Percentiles rank a stretch among this genome's conserved stretches.
phyloP scores from a whole-genome alignment of 1,139 yeast genomes.

The Schizosaccharomyces versatilis region DNA sequence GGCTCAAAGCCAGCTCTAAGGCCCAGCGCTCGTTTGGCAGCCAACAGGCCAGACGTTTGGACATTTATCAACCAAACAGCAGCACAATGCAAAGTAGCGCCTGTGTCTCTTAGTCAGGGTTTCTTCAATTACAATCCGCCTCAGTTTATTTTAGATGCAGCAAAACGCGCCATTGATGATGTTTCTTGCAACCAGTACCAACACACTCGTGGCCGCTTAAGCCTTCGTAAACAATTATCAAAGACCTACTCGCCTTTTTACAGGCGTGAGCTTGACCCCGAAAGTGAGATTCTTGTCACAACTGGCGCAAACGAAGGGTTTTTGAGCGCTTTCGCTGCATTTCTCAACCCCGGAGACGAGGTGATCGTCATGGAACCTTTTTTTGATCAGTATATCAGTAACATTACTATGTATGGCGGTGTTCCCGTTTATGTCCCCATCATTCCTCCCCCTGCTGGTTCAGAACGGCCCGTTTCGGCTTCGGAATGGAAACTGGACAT shows the following conservation, averaged over 20 bases:
- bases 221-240: conserved; percentile 45
- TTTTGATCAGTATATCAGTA: conserved; percentile 87
- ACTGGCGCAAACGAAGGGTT: conserved; percentile 93
- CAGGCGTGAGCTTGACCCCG: conserved; percentile 33
- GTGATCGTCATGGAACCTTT: conserved; percentile 95
- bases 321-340: conserved; percentile 62
- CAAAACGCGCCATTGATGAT: conserved; percentile 45
- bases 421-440: conserved; percentile 66
- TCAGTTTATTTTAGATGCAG: conserved; percentile 63
- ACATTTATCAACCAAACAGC: conserved; percentile 85
- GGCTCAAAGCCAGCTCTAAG: not conserved
- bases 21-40: conserved; percentile 6
- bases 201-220: conserved; percentile 70
- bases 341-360: conserved; percentile 72
- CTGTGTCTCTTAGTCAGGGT: conserved; percentile 85
- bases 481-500: conserved; percentile 75
- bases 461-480: conserved; percentile 35
- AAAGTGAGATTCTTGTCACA: conserved; percentile 55
- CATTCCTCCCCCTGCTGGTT: conserved; percentile 59
- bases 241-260: conserved; percentile 47
- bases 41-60: conserved; percentile 61
- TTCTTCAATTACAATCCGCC: conserved; percentile 54
- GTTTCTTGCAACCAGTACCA: conserved; percentile 79
- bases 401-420: conserved; percentile 84
- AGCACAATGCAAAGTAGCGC: conserved; percentile 50